Evolutionary conservation across 2,329 filamentous ascomycete genomes (phyloP).

Genomic region (Cucurbitaria berberidis): DNA sequence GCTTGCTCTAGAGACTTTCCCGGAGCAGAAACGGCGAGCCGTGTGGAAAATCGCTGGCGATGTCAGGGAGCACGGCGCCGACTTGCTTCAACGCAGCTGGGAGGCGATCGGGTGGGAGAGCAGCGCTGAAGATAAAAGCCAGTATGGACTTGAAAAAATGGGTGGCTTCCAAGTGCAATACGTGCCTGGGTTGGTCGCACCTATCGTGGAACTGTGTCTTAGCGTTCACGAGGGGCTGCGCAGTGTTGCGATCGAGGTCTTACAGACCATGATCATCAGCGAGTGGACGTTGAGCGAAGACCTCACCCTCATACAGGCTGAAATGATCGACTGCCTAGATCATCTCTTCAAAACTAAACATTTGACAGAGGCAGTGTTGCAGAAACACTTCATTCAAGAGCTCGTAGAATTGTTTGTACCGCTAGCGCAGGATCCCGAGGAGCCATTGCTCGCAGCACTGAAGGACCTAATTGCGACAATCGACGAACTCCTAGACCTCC

Average conservation of each 20-base stretch:
- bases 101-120: constrained; percentile 97
- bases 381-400: constrained; percentile 91
- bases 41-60: constrained; percentile 99
- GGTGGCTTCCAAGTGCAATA: constrained; percentile 99
- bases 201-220: constrained; percentile 90
- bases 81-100: constrained; percentile 84
- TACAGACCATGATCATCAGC: constrained; percentile 98
- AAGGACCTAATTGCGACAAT: constrained; percentile 82
- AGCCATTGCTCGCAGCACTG: constrained; percentile 77
- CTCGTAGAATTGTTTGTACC: constrained; percentile 80
- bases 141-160: constrained; percentile 81
- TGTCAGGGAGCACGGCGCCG: constrained; percentile 88
- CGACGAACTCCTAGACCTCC: constrained; percentile 86
- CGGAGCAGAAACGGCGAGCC: constrained; percentile 92
- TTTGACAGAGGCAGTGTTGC: constrained; percentile 84
- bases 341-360: constrained; percentile 87
- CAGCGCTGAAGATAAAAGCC: constrained; percentile 74
- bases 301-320: constrained; percentile 86
- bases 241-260: constrained; percentile 86
- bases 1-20: constrained; percentile 91
- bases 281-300: constrained; percentile 98
- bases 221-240: constrained; percentile 93
- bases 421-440: constrained; percentile 69
- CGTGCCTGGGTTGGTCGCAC: constrained; percentile 87
- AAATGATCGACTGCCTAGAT: constrained; percentile 95